These are phyloP conservation scores for Echeveria elegans DNA, from an alignment of 164 flowering plant species.

Conservation along the genomic window DNA sequence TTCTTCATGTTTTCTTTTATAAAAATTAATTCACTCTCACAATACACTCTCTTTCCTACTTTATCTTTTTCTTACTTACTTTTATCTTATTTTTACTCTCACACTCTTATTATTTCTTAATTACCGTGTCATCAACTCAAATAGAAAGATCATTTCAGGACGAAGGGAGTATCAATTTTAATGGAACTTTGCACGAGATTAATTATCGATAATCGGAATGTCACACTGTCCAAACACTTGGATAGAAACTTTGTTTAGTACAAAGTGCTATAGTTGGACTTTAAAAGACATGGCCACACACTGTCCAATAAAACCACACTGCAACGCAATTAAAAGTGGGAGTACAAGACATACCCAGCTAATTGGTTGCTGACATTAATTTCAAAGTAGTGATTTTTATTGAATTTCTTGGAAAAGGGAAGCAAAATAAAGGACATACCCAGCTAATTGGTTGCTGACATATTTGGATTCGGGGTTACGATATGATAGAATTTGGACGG, in stretches of 20 bases:
- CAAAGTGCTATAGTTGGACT: background rate
- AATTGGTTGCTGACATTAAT: background rate
- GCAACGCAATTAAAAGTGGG: background rate
- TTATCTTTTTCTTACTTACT: no score
- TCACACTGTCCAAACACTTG: background rate
- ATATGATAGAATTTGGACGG: no score
- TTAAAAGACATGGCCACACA: background rate
- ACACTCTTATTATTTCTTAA: no score
- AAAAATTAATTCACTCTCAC: no score
- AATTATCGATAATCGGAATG: background rate
- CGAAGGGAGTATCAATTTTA: no score
- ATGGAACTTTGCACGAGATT: background rate
- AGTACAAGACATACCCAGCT: background rate
- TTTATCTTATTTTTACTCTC: no score
- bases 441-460: no score
- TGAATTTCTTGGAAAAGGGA: background rate
- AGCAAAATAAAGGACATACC: background rate
- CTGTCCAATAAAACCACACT: background rate
- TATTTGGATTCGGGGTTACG: no score
- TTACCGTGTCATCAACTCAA: no score
- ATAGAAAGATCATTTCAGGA: no score
- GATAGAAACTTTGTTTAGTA: background rate
- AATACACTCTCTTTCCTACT: no score
- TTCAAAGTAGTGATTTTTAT: background rate
- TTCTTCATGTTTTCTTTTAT: no score